Evolutionary conservation across 495 filamentous ascomycete genomes (phyloP).

Genomic region (Hypoxylon trugodes): DNA sequence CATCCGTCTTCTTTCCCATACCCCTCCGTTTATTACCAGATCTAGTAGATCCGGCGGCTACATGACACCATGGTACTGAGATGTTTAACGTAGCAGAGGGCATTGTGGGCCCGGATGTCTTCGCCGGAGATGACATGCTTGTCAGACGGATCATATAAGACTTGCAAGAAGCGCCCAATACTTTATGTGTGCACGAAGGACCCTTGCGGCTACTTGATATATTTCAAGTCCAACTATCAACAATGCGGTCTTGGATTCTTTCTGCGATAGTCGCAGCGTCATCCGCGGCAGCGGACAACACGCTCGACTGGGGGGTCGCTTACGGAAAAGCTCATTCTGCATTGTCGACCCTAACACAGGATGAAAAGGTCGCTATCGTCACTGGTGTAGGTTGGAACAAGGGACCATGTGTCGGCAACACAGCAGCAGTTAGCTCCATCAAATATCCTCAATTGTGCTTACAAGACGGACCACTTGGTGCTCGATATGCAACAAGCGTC

Average conservation of each 20-base stretch:
- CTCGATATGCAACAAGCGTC: slow-evolving; percentile 51
- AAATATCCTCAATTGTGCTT: slow-evolving; percentile 65
- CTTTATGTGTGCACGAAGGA: neutral
- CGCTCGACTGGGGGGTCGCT: slow-evolving; percentile 59
- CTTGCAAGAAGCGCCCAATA: neutral
- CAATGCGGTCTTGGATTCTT: slow-evolving; percentile 17
- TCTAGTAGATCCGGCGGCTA: slow-evolving; percentile 27
- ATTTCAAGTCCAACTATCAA: slow-evolving; percentile 10
- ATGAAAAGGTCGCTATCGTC: slow-evolving; percentile 69
- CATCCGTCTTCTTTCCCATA: slow-evolving; percentile 13
- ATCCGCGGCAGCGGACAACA: slow-evolving; percentile 28
- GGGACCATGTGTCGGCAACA: slow-evolving; percentile 74
- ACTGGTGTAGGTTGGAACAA: slow-evolving; percentile 70
- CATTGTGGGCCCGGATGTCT: neutral
- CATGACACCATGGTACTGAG: slow-evolving; percentile 4
- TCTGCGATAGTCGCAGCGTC: slow-evolving; percentile 11
- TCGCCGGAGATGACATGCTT: neutral
- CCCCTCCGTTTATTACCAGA: slow-evolving; percentile 41
- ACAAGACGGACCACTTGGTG: slow-evolving; percentile 66
- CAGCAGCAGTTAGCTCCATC: slow-evolving; percentile 60
- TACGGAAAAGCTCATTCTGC: slow-evolving; percentile 64
- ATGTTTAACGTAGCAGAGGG: slow-evolving; percentile 3
- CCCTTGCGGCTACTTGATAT: slow-evolving; percentile 13
- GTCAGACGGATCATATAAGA: slow-evolving; percentile 22
- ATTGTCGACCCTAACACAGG: slow-evolving; percentile 61